Evolutionary conservation across 2,329 filamentous ascomycete genomes (phyloP).

Genomic region (Calonectria naviculata): DNA sequence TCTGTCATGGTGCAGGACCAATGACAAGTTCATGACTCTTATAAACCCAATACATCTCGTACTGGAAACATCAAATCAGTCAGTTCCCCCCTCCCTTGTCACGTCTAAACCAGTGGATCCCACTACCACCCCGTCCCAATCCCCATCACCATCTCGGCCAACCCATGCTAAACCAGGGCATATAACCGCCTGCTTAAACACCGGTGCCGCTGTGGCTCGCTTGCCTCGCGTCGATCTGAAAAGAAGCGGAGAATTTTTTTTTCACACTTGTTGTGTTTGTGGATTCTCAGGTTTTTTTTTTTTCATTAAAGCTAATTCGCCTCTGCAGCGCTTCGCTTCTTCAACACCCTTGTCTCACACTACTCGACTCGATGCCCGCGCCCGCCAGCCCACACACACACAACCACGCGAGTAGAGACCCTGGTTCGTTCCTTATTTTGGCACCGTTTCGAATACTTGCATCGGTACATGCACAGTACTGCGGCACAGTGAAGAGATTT

Average conservation of each 20-base stretch:
- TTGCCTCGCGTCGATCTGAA: conserved; percentile 9
- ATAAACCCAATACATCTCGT: conserved; percentile 6
- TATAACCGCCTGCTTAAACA: background rate
- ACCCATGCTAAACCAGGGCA: background rate
- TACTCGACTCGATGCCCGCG: background rate
- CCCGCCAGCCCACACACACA: background rate
- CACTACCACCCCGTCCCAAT: conserved; percentile 8
- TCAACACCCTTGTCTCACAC: background rate
- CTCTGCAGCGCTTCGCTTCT: background rate
- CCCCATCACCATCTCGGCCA: background rate
- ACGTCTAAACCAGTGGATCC: conserved; percentile 4
- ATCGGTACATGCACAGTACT: conserved; percentile 21
- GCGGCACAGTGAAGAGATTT: conserved; percentile 22
- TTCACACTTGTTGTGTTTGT: background rate
- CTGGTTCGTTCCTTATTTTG: conserved; percentile 7
- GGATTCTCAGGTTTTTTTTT: background rate
- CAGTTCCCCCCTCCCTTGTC: background rate
- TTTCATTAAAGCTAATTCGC: background rate
- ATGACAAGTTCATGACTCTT: background rate
- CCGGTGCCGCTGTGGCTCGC: conserved; percentile 1
- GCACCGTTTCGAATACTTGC: conserved; percentile 19
- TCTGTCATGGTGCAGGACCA: background rate
- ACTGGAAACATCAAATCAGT: conserved; percentile 4
- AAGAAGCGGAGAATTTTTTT: background rate
- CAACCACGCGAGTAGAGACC: background rate